Evolutionary conservation across 192 early-diverging fungal species (phyloP).

Genomic region (Linnemannia hyalina): DNA sequence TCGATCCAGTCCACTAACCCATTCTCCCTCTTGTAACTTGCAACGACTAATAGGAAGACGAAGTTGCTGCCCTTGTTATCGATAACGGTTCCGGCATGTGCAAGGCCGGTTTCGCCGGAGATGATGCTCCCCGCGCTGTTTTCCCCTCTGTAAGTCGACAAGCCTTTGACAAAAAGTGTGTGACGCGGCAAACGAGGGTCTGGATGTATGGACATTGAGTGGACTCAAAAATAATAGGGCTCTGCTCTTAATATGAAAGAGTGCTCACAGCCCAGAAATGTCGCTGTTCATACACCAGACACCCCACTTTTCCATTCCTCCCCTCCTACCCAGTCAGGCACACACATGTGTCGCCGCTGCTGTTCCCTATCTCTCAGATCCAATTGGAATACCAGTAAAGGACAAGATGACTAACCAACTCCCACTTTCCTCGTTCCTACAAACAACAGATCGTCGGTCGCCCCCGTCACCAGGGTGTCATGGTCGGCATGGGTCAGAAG

Average conservation of each 20-base stretch:
- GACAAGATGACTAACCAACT: neutral
- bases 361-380: neutral
- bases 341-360: neutral
- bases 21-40: neutral
- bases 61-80: constrained; percentile 90
- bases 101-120: constrained; percentile 94
- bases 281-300: neutral
- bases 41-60: constrained; percentile 67
- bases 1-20: neutral
- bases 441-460: constrained; percentile 77
- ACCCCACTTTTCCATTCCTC: neutral
- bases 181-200: neutral
- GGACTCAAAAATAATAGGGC: neutral
- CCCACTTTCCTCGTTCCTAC: neutral
- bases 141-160: constrained; percentile 53
- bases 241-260: neutral
- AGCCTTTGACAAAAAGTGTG: neutral
- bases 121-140: constrained; percentile 91
- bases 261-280: constrained; percentile 2
- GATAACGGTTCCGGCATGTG: constrained; percentile 97
- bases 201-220: neutral
- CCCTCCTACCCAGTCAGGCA: neutral
- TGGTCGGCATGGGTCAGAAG: constrained; percentile 95
- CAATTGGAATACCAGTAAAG: neutral
- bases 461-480: constrained; percentile 88